Conservation (phyloP, 2,329 filamentous ascomycete species). For the Colletotrichum sp. region DNA sequence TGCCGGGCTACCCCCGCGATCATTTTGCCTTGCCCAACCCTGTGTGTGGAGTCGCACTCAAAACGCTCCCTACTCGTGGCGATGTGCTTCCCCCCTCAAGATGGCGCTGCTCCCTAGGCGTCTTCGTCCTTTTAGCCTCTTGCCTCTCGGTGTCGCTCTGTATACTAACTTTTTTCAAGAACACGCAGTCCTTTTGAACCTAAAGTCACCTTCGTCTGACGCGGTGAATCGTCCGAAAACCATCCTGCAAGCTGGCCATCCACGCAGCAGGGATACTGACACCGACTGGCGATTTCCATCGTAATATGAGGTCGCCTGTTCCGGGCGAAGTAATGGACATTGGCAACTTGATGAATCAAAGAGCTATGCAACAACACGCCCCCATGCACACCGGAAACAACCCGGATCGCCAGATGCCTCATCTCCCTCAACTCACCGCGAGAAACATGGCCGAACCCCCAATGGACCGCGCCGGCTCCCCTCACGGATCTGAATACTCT, state of each 20-base stretch:
- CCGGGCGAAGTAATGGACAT: constrained; percentile 58
- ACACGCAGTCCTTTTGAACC: constrained; percentile 7
- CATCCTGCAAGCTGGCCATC: constrained; percentile 11
- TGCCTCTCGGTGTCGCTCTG: neutral
- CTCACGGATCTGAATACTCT: constrained; percentile 65
- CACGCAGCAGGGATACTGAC: constrained; percentile 15
- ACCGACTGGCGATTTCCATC: constrained; percentile 9
- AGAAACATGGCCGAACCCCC: constrained; percentile 27
- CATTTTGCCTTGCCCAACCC: neutral
- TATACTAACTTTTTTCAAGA: constrained; percentile 7
- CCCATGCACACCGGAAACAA: constrained; percentile 24
- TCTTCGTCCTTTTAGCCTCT: neutral
- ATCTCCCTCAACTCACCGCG: constrained; percentile 29
- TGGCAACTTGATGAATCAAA: constrained; percentile 57
- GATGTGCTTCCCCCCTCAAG: neutral
- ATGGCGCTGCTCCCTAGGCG: neutral
- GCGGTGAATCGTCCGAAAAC: constrained; percentile 9
- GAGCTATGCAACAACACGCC: constrained; percentile 37
- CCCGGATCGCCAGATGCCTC: constrained; percentile 26
- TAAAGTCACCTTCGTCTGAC: constrained; percentile 20
- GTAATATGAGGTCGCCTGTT: constrained; percentile 47
- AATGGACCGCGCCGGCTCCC: constrained; percentile 61
- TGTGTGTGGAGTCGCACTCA: constrained; percentile 1
- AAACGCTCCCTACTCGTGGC: constrained; percentile 17
- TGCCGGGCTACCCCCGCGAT: constrained; percentile 8